phyloP scores from a whole-genome alignment of 352 stramenopile genomes.

The Phytophthora citricola region DNA sequence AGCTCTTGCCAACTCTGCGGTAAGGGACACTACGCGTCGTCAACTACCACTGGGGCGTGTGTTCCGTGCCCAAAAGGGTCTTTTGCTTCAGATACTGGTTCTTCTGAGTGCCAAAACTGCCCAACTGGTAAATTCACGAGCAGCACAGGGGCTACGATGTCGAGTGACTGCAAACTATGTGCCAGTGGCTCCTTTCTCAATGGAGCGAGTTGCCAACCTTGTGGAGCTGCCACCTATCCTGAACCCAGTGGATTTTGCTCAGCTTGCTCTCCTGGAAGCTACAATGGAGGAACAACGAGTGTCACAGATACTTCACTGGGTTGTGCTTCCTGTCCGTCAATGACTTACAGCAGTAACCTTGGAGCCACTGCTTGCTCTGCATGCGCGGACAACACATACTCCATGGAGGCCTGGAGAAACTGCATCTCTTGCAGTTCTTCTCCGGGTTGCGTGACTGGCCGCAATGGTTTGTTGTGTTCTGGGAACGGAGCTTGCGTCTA shows the following conservation, averaged over 20 bases:
- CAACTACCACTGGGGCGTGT: slow-evolving; percentile 43
- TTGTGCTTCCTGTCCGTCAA: slow-evolving; percentile 52
- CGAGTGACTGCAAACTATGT: slow-evolving; percentile 48
- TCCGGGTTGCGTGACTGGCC: slow-evolving; percentile 48
- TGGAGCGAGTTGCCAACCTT: slow-evolving; percentile 34
- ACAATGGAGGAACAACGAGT: slow-evolving; percentile 18
- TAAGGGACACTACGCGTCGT: slow-evolving; percentile 45
- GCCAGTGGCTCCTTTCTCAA: slow-evolving; percentile 37
- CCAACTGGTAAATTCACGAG: slow-evolving; percentile 46
- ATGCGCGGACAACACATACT: slow-evolving; percentile 48
- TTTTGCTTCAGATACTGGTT: slow-evolving; percentile 36
- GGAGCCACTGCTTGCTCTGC: slow-evolving; percentile 41
- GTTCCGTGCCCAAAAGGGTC: slow-evolving; percentile 49
- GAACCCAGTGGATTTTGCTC: slow-evolving; percentile 44
- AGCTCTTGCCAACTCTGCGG: slow-evolving; percentile 43
- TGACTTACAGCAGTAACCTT: slow-evolving; percentile 34
- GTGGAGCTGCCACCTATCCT: slow-evolving; percentile 33
- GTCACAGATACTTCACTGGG: slow-evolving; percentile 21
- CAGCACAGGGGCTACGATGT: slow-evolving; percentile 26
- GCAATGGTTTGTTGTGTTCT: slow-evolving; percentile 68
- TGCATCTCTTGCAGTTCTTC: slow-evolving; percentile 57
- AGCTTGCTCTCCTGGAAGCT: slow-evolving; percentile 54
- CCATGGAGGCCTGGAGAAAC: slow-evolving; percentile 58
- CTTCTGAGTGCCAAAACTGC: slow-evolving; percentile 39
- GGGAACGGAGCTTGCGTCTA: slow-evolving; percentile 61